Evolutionary conservation across 345 rosid species (phyloP), one percentile per base, ranked within the genome.

Genomic region (Hirschfeldia incana): DNA sequence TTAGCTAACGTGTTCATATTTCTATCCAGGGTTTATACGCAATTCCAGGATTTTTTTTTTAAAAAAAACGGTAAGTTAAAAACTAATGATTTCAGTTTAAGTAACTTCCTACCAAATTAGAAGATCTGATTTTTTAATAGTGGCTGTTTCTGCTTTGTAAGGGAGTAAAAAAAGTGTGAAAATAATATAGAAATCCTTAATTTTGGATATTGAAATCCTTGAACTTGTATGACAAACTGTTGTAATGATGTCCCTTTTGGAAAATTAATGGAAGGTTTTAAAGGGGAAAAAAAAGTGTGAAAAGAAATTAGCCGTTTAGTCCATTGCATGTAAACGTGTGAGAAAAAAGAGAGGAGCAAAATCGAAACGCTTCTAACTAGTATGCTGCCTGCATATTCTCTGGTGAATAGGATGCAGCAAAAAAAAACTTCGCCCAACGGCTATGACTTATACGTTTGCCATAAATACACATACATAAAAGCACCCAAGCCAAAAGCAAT

Each of bases 311-410:
- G 13, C 86, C 89, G 91, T 85, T 85, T 81, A 78, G n/a, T 87
- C 83, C 53, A 58, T 51, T 81, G 85, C 88, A 86, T 86, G 91
- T 42, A 83, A 6, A 89, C 90, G 87, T 87, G 88, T 84, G 61
- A 73, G 76, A 59, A 32, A 67, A 63, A 65, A n/a, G 7, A 64
- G 65, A 69, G 8, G 60, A 63, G 49, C 69, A 69, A 80, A 80
- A 67, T 6, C 30, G 84, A 84, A 89, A 86, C 88, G 90, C 79
- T 68, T 69, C 36, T 53, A 21, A 4, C 72, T 32, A 64, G 13
- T 70, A 21, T 21, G 21, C 21, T 21, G 21, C 21, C 11, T 33
- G 49, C 59, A 30, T 65, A 21, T 59, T 66, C 39, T 66, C 29
- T 65, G 29, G 6, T 17, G 8, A 59, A 70, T 69, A 1, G 57